Evolutionary conservation across 2,329 filamentous ascomycete genomes (phyloP), one percentile per base, ranked within the genome.

Genomic region (Penicillium sp.): DNA sequence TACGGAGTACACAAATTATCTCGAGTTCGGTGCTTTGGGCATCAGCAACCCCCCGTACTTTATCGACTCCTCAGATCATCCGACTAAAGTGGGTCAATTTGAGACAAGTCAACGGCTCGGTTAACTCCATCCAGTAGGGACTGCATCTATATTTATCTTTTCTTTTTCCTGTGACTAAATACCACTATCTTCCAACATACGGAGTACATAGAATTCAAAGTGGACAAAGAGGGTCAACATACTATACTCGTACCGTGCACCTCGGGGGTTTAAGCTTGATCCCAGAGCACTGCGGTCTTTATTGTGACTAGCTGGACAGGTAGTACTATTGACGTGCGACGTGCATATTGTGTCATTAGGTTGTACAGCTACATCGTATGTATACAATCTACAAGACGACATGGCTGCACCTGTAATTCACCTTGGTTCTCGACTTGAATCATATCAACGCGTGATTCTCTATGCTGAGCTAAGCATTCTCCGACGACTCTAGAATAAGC

Each of bases 201-300:
- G 21, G 21, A 21, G 21, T 21, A 31, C 10, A 31, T 13, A 8
- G 16, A 29, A 50, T 45, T 50, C 16, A 41, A 43, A 8, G 16
- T n/a, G 34, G 11, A 39, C 21, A 21, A 19, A 49, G 15, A 54
- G 15, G n/a, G 21, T 33, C 23, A 9, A 9, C 15, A 34, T 36
- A 25, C n/a, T 19, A 16, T 36, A 10, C 48, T 23, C n/a, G 9
- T 11, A 44, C 5, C 13, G 16, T 27, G 38, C 39, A 49, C 23
- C n/a, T 27, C 4, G 16, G n/a, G 13, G 21, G 21, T 52, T 50
- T 55, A 55, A 55, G 53, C 53, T 55, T 55, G 53, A 54, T 53
- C 16, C 16, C 40, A 40, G 23, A 29, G 11, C 29, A 34, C 49
- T 34, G 29, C 49, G 48, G 44, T 53, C 34, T 53, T 36, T 25